Percentiles rank a stretch among this genome's conserved stretches.
Conservation (phyloP, 306 rosid genomes). For the Malus sylvestris region DNA sequence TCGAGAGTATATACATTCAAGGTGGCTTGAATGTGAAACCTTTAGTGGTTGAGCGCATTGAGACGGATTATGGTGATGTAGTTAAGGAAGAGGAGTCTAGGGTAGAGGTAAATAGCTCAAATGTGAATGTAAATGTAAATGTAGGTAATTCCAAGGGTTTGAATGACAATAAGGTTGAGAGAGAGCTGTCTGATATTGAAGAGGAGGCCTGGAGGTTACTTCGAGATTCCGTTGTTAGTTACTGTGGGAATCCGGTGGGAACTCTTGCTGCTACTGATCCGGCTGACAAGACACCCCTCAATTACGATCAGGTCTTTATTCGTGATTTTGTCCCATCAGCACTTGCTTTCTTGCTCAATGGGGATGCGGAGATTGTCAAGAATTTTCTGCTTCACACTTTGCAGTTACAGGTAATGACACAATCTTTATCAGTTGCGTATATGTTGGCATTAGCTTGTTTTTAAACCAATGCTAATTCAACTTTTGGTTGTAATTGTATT, state of each 20-base stretch:
- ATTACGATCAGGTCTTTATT: constrained; percentile 85
- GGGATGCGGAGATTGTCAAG: constrained; percentile 77
- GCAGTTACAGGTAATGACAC: constrained; percentile 66
- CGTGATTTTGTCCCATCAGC: constrained; percentile 89
- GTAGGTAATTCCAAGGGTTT: constrained; percentile 38
- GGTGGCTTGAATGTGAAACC: constrained; percentile 58
- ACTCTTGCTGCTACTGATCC: constrained; percentile 86
- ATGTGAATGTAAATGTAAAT: constrained; percentile 31
- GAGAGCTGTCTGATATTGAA: constrained; percentile 49
- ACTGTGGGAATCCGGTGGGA: constrained; percentile 78
- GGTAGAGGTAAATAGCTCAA: constrained; percentile 20
- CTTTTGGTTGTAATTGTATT: background rate
- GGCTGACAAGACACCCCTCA: constrained; percentile 58
- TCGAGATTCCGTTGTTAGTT: constrained; percentile 52
- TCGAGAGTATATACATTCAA: constrained; percentile 67
- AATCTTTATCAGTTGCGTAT: background rate
- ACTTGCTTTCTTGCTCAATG: constrained; percentile 82
- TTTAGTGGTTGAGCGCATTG: constrained; percentile 41
- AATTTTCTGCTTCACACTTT: constrained; percentile 83
- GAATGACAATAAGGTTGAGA: constrained; percentile 40
- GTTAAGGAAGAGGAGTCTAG: constrained; percentile 36
- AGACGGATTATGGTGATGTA: constrained; percentile 23
- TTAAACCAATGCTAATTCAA: background rate
- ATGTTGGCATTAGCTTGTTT: background rate
- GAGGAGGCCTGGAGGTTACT: constrained; percentile 82